A percentile compares a stretch with the other conserved stretches of the same genome.
Conservation (phyloP, 108 stramenopile species). For the Nitzschia inconspicua region DNA sequence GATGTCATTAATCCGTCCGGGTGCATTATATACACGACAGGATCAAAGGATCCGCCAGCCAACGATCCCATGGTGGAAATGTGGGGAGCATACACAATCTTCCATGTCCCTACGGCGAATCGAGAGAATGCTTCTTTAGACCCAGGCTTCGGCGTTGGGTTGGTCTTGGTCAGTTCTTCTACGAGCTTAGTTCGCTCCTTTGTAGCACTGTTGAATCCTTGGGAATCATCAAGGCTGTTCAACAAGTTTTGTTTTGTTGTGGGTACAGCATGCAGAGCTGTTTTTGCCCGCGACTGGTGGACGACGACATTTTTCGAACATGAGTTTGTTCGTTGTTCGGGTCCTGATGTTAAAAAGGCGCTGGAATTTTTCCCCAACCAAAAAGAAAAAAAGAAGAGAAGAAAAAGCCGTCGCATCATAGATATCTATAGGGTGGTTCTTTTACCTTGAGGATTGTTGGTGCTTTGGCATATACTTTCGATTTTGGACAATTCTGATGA, state of each 20-base stretch:
- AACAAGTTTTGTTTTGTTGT: conserved; percentile 8
- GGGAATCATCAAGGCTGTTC: not conserved
- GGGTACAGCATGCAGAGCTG: too few relatives aligned
- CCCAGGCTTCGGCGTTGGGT: conserved; percentile 42
- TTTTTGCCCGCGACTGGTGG: too few relatives aligned
- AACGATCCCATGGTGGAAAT: conserved; percentile 49
- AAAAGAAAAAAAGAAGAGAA: too few relatives aligned
- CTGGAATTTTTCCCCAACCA: too few relatives aligned
- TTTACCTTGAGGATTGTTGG: too few relatives aligned
- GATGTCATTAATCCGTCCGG: conserved; percentile 47
- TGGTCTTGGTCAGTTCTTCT: conserved; percentile 10
- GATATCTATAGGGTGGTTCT: too few relatives aligned
- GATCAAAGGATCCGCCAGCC: conserved; percentile 25
- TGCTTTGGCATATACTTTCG: too few relatives aligned
- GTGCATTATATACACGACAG: conserved; percentile 45
- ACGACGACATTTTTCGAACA: too few relatives aligned
- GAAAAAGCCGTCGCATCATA: too few relatives aligned
- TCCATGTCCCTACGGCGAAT: conserved; percentile 62
- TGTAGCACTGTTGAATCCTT: conserved; percentile 11
- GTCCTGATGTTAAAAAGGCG: too few relatives aligned
- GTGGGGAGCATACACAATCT: conserved; percentile 68
- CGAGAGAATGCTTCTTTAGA: conserved; percentile 33
- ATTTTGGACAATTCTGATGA: too few relatives aligned
- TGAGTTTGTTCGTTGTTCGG: too few relatives aligned
- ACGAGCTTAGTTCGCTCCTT: conserved; percentile 17